These are phyloP conservation scores for Colletotrichum lindemuthianum DNA, from an alignment of 2,329 filamentous ascomycete species.

Conservation along the genomic window DNA sequence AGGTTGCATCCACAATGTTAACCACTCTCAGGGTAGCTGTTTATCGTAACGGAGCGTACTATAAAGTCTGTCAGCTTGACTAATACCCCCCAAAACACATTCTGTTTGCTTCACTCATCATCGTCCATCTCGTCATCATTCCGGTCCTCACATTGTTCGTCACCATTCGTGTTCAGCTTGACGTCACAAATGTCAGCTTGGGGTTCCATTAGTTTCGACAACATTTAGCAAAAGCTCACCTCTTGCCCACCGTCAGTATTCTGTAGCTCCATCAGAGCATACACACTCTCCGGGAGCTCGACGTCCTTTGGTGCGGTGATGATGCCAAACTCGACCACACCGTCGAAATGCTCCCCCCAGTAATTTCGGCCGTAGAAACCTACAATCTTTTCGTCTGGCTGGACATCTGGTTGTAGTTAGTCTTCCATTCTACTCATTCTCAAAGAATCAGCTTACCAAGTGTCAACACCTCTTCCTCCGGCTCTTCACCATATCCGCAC, in stretches of 20 bases:
- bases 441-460: slow-evolving; percentile 28
- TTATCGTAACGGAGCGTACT: too few species aligned
- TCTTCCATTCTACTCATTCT: background rate
- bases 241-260: slow-evolving; percentile 41
- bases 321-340: slow-evolving; percentile 56
- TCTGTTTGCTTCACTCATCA: too few species aligned
- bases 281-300: slow-evolving; percentile 51
- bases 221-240: background rate
- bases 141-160: too few species aligned
- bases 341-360: slow-evolving; percentile 30
- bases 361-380: slow-evolving; percentile 56
- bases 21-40: too few species aligned
- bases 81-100: too few species aligned
- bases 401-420: slow-evolving; percentile 43
- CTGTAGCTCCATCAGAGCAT: slow-evolving; percentile 53
- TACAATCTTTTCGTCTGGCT: slow-evolving; percentile 50
- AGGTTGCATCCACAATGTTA: too few species aligned
- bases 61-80: too few species aligned
- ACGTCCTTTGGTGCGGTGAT: slow-evolving; percentile 53
- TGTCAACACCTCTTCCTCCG: slow-evolving; percentile 31
- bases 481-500: slow-evolving; percentile 3
- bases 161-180: too few species aligned
- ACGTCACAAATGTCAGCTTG: too few species aligned
- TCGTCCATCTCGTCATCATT: too few species aligned
- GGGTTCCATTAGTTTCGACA: too few species aligned